Evolutionary conservation across 106 monocot genomes (phyloP).

Genomic region (Dioscorea alata): DNA sequence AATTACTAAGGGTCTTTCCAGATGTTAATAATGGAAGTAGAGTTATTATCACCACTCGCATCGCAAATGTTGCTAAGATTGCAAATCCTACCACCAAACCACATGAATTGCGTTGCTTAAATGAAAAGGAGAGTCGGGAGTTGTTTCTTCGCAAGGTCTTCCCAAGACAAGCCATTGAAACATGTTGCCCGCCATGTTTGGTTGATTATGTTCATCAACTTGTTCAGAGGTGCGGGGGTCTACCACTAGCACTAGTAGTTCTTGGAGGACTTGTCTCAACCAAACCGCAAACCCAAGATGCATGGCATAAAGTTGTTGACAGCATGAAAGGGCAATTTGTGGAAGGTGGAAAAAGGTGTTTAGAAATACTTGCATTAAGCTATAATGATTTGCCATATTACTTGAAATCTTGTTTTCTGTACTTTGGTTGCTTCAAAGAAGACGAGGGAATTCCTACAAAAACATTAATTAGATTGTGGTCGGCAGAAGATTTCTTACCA

Average conservation of each 20-base stretch:
- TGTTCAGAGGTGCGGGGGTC: conserved; percentile 13
- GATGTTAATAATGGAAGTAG: conserved; percentile 13
- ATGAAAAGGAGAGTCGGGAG: conserved; percentile 4
- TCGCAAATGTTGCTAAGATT: not conserved
- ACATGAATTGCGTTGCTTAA: not conserved
- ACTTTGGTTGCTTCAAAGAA: not conserved
- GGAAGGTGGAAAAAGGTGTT: not conserved
- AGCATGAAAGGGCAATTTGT: conserved; percentile 8
- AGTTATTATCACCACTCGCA: conserved; percentile 20
- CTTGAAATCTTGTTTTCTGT: conserved; percentile 20
- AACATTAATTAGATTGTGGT: too few species aligned
- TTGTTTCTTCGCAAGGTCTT: conserved; percentile 22
- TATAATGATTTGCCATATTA: conserved; percentile 11
- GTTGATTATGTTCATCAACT: conserved; percentile 2
- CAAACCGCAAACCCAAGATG: not conserved
- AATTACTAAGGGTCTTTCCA: conserved; percentile 8
- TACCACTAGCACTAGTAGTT: conserved; percentile 21
- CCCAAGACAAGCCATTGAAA: not conserved
- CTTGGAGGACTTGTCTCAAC: conserved; percentile 20
- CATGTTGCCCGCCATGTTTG: conserved; percentile 4
- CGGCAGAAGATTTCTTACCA: too few species aligned
- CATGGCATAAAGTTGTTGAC: not conserved
- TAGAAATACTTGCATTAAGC: conserved; percentile 14
- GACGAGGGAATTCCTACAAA: too few species aligned
- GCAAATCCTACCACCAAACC: too few species aligned